Base-by-base conservation (phyloP, 129 eudicot species). In the Arctium lappa region DNA sequence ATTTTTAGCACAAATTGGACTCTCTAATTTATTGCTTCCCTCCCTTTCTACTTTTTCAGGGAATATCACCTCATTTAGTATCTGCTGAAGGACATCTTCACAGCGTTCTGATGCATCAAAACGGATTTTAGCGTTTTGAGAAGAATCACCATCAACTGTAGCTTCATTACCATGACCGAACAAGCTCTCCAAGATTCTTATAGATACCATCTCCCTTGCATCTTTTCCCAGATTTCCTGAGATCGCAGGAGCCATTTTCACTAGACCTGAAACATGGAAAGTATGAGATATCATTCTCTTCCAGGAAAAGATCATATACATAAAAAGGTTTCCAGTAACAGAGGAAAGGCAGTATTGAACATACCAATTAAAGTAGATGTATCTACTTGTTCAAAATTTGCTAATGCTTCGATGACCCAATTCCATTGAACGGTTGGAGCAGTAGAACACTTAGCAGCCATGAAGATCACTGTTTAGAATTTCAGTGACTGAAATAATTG, bases 371-470 rank as follows among this genome's bases (percentile, higher is more conserved):
- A 69, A 80, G 86, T 48, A 86, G 94, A 63, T 32, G 75, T 5
- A 77, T 87, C 88, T 8, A 79, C 82, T 73, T 87, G 82, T 71
- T 87, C 77, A 65, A 42, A 79, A 74, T 75, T 79, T 48, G 97
- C 90, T 32, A 95, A 89, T 81, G 93, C 48, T 88, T 95, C 99
- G 42, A 95, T 75, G 9, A 81, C 90, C 94, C 93, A 93, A 84
- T 80, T 80, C 93, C 97, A 87, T 29, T 91, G 84, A 69, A 84
- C 81, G 37, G 74, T 63, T 15, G 95, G 86, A 77, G 74, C 77
- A 75, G 73, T 73, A 38, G 86, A 69, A 48, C 62, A 77, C 76
- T 87, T 85, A 87, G 84, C 16, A 8, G 71, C 71, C 71, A 66
- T 66, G 71, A 73, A 63, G 79, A 83, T 37, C 29, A 29, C 73